Evolutionary conservation across 2,329 filamentous ascomycete genomes (phyloP), one percentile per base, ranked within the genome.

Genomic region (Dryadomyces sulphureus): DNA sequence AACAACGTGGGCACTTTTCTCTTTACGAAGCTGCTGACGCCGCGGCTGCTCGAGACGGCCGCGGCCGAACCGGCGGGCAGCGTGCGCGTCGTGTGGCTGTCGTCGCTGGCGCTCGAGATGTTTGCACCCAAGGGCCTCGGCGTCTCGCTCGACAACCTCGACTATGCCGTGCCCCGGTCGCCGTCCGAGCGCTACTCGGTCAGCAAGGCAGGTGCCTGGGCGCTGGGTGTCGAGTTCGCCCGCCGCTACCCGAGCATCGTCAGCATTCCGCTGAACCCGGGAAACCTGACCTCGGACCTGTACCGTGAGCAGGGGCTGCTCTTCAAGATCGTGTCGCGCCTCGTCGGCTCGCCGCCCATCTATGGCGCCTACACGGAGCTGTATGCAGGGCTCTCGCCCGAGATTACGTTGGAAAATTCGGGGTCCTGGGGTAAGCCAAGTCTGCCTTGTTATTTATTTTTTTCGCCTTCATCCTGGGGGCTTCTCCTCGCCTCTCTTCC

Each of bases 291-390:
- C 30, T 61, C 62, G 0, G 62, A 65, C 7, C 53, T 67, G 27
- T n/a, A 58, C 53, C 50, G 60, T 63, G 0, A 53, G 57, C 1
- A 54, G 57, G 44, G 17, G 17, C 19, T 22, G 5, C 11, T 42
- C 4, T 1, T 34, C 4, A 49, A 34, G 4, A 46, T 46, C 19
- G 11, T 61, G 1, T 47, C 57, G 1, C 51, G 48, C 6, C 45
- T 49, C 4, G 52, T 55, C 5, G 44, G 60, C 1, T 54, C 60
- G 45, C 57, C 61, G 0, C 17, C 55, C 0, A 46, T 62, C 11
- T 55, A 62, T 24, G 71, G 69, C 0, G 69, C 67, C 0, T 72
- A 70, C 52, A 70, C 70, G 0, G 62, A 68, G 48, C 52, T 74
- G 1, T 75, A 64, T 48, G 63, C 68, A 0, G 69, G 61, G 0